A percentile compares a stretch with the other conserved stretches of the same genome.
Evolutionary conservation across 2,329 filamentous ascomycete genomes (phyloP).

Genomic region (Fusarium camptoceras): DNA sequence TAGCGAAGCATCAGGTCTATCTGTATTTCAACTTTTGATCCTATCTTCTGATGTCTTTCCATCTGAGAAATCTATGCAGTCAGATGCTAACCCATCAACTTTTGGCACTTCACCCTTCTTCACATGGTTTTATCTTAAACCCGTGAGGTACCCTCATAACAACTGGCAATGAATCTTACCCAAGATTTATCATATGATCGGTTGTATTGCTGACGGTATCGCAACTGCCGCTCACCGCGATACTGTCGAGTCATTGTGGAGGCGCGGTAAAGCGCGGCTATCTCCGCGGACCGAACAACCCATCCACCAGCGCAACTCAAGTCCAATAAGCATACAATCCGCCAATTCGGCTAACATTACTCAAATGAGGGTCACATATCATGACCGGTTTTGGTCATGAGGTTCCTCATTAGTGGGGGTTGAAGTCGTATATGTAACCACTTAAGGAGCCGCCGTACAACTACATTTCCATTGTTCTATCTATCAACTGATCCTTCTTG

Average conservation of each 20-base stretch:
- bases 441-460: not conserved
- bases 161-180: accelerated
- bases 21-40: accelerated
- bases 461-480: not conserved
- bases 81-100: not conserved
- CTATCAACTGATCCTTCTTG: not conserved
- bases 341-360: slow-evolving; percentile 27
- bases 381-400: slow-evolving; percentile 27
- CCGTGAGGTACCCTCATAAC: not conserved
- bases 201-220: not conserved
- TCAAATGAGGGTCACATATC: slow-evolving; percentile 14
- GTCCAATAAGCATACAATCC: slow-evolving; percentile 42
- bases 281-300: slow-evolving; percentile 39
- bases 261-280: slow-evolving; percentile 39
- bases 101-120: accelerated
- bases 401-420: slow-evolving; percentile 3
- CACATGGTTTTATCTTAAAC: not conserved
- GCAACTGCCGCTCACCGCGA: not conserved
- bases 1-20: not conserved
- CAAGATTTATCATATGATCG: not conserved
- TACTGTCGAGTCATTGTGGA: slow-evolving; percentile 30
- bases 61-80: accelerated
- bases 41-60: not conserved
- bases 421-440: not conserved
- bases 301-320: slow-evolving; percentile 30